Evolutionary conservation across 352 stramenopile species (phyloP).

Genomic region (Phytophthora nicotianae): DNA sequence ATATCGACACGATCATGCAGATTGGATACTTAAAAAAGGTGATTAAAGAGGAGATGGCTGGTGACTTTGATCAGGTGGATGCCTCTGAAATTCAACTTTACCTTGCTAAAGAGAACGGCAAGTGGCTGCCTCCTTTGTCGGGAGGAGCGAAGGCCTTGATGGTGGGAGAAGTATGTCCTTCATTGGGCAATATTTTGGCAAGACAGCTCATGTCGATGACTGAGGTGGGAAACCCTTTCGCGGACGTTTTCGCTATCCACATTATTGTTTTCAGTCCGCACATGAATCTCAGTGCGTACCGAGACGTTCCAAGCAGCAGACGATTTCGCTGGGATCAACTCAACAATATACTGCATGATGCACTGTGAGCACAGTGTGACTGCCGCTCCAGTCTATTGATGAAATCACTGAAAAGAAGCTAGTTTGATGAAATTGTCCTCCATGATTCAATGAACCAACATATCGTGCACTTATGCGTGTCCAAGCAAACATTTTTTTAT

Average conservation of each 20-base stretch:
- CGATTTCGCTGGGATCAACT: background rate
- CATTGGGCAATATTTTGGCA: background rate
- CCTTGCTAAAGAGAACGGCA: background rate
- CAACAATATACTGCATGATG: too few relatives aligned
- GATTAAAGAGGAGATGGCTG: background rate
- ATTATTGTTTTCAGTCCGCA: background rate
- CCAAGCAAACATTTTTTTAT: too few relatives aligned
- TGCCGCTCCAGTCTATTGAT: too few relatives aligned
- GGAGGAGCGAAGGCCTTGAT: background rate
- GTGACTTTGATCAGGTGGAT: background rate
- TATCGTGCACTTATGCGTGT: too few relatives aligned
- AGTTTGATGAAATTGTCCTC: too few relatives aligned
- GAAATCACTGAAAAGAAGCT: too few relatives aligned
- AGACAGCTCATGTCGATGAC: slow-evolving; percentile 1
- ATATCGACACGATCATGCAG: background rate
- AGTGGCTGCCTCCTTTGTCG: background rate
- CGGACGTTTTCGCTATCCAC: background rate
- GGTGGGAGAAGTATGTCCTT: background rate
- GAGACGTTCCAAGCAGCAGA: background rate
- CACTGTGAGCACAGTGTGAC: too few relatives aligned
- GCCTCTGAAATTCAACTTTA: background rate
- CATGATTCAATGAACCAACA: too few relatives aligned
- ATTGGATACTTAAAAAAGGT: background rate
- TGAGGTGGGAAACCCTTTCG: background rate
- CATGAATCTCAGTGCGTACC: background rate